Percentiles rank a stretch among this genome's conserved stretches.
These are phyloP conservation scores for Pseudoscleropodium purum DNA, from an alignment of 225 moss, liverwort and hornwort species.

Conservation along the genomic window DNA sequence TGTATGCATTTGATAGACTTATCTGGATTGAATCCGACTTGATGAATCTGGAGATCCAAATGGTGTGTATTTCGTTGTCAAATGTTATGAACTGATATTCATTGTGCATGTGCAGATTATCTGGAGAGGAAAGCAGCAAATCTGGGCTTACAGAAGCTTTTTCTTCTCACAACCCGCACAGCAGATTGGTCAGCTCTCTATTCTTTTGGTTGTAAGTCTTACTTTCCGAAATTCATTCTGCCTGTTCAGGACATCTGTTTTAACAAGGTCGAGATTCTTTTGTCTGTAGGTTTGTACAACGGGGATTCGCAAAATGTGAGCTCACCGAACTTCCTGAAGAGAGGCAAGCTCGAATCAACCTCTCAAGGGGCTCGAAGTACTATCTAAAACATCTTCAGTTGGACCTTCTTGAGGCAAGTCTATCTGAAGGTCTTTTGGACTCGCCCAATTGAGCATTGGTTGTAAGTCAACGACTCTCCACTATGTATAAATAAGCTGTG, in stretches of 20 bases:
- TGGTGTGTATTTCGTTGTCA: neutral
- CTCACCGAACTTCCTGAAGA: slow-evolving; percentile 41
- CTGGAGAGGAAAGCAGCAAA: slow-evolving; percentile 63
- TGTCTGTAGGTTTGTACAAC: slow-evolving; percentile 68
- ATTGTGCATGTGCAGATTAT: slow-evolving; percentile 39
- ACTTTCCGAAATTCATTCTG: neutral
- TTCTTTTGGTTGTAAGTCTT: neutral
- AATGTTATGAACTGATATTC: neutral
- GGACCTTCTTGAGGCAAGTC: slow-evolving; percentile 31
- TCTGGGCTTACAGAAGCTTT: slow-evolving; percentile 55
- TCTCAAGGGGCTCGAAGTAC: slow-evolving; percentile 74
- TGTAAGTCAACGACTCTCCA: neutral
- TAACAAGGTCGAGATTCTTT: neutral
- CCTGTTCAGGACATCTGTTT: neutral
- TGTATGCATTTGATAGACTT: neutral
- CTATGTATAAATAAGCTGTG: neutral
- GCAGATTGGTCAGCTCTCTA: slow-evolving; percentile 62
- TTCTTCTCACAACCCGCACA: slow-evolving; percentile 83
- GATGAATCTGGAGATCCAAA: neutral
- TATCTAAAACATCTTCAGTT: slow-evolving; percentile 57
- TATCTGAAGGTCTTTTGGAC: slow-evolving; percentile 5
- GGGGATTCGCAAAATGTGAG: slow-evolving; percentile 71
- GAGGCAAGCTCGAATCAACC: slow-evolving; percentile 46
- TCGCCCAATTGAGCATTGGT: neutral
- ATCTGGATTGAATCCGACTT: neutral